phyloP scores from a whole-genome alignment of 139 green algal species.

The Helicosporidium sp. region DNA sequence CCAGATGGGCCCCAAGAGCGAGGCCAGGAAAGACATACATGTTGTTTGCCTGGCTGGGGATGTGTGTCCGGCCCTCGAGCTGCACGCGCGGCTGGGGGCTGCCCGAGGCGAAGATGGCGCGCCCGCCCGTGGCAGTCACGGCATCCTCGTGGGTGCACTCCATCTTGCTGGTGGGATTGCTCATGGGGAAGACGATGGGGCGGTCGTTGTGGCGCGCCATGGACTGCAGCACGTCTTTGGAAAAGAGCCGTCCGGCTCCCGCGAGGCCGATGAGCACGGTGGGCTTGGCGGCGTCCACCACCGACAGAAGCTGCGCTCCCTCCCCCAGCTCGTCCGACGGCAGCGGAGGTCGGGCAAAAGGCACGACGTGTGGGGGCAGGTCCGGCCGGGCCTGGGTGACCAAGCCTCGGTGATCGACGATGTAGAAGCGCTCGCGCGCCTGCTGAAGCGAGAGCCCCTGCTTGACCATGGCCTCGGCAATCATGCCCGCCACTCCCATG shows the following conservation, averaged over 20 bases:
- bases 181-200: slow-evolving; percentile 78
- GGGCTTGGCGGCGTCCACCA: slow-evolving; percentile 26
- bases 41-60: slow-evolving; percentile 52
- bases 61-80: slow-evolving; percentile 12
- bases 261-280: slow-evolving; percentile 66
- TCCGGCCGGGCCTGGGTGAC: slow-evolving; percentile 22
- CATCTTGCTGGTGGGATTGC: slow-evolving; percentile 64
- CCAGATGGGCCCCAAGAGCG: slow-evolving; percentile 29
- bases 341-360: slow-evolving; percentile 62
- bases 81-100: slow-evolving; percentile 37
- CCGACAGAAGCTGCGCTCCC: neutral
- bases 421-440: slow-evolving; percentile 41
- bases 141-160: slow-evolving; percentile 71
- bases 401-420: slow-evolving; percentile 39
- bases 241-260: slow-evolving; percentile 44
- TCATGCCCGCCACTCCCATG: slow-evolving; percentile 41
- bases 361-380: slow-evolving; percentile 26
- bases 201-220: slow-evolving; percentile 42
- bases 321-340: slow-evolving; percentile 11
- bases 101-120: slow-evolving; percentile 54
- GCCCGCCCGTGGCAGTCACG: slow-evolving; percentile 9
- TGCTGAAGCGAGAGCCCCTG: slow-evolving; percentile 30
- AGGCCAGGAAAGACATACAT: slow-evolving; percentile 51
- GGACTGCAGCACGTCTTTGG: slow-evolving; percentile 23
- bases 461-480: slow-evolving; percentile 45